Percentiles rank a stretch among this genome's conserved stretches.
Evolutionary conservation across 176 grass and related monocot genomes (phyloP).

Genomic region (Aegilops speltoides): DNA sequence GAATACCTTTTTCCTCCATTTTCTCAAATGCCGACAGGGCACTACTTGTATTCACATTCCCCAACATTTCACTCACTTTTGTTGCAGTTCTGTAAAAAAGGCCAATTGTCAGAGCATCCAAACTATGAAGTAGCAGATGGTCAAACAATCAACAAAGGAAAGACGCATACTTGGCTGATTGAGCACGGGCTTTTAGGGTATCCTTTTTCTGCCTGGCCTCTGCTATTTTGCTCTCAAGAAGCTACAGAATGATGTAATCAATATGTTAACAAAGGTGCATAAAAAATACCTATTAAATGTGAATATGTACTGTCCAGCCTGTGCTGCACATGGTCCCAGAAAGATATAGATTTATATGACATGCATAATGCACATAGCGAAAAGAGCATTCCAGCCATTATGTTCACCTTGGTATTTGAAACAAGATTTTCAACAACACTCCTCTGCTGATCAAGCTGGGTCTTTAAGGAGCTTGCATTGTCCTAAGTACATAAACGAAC

Average conservation of each 20-base stretch:
- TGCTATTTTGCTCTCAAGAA: slow-evolving; percentile 98
- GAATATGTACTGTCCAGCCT: background rate
- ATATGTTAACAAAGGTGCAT: slow-evolving; percentile 16
- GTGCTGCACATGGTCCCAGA: background rate
- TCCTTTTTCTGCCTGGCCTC: slow-evolving; percentile 99
- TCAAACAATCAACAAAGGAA: slow-evolving; percentile 8
- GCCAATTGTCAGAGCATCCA: background rate
- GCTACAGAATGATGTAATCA: slow-evolving; percentile 42
- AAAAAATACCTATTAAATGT: background rate
- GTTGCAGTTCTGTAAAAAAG: slow-evolving; percentile 71
- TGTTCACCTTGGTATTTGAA: slow-evolving; percentile 82
- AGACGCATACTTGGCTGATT: slow-evolving; percentile 89
- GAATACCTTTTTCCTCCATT: slow-evolving; percentile 99
- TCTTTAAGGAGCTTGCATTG: slow-evolving; percentile 79
- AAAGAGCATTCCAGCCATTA: slow-evolving; percentile 1
- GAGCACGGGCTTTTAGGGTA: slow-evolving; percentile 97
- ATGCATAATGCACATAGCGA: background rate
- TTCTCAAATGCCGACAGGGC: slow-evolving; percentile 99
- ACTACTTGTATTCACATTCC: slow-evolving; percentile 94
- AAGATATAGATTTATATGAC: slow-evolving; percentile 1
- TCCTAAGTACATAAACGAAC: slow-evolving; percentile 51
- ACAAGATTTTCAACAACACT: slow-evolving; percentile 89
- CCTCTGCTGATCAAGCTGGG: slow-evolving; percentile 96
- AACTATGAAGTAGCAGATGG: background rate
- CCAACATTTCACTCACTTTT: slow-evolving; percentile 99